phyloP scores from a whole-genome alignment of 176 grass and related monocot genomes.

The bread wheat (Triticum aestivum) region DNA sequence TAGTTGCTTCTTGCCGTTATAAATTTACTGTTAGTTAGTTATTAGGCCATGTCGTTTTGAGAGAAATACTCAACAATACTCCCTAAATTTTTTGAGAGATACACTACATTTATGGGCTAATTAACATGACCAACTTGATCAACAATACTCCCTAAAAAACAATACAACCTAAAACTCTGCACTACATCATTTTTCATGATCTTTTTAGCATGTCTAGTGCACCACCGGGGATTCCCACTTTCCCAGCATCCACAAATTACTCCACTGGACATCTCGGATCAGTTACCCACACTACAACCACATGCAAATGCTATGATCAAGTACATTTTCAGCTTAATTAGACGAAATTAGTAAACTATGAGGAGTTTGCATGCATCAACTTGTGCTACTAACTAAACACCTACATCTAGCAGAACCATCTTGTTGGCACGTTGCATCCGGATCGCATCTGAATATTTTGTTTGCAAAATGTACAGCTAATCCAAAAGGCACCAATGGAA shows the following conservation, averaged over 20 bases:
- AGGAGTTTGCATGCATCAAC: conserved; percentile 28
- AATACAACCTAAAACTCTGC: conserved; percentile 2
- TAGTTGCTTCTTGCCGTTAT: not conserved
- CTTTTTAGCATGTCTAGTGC: not conserved
- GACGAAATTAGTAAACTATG: not conserved
- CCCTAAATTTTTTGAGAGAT: no score
- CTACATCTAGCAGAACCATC: not conserved
- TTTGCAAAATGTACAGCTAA: not conserved
- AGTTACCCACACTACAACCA: not conserved
- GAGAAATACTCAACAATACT: no score
- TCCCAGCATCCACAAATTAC: no score
- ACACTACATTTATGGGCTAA: not conserved
- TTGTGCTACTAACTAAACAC: not conserved
- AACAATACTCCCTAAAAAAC: no score
- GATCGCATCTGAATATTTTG: not conserved
- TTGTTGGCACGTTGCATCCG: conserved; percentile 26
- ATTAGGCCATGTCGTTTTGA: no score
- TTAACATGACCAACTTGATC: conserved; percentile 31
- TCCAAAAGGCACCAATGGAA: no score
- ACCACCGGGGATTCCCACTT: not conserved
- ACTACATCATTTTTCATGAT: not conserved
- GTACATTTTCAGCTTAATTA: conserved; percentile 11
- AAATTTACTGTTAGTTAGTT: not conserved
- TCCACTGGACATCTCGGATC: no score
- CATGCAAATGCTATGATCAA: conserved; percentile 29